phyloP scores from a whole-genome alignment of 768 basidiomycete genomes.

The Lactifluus subvellereus region DNA sequence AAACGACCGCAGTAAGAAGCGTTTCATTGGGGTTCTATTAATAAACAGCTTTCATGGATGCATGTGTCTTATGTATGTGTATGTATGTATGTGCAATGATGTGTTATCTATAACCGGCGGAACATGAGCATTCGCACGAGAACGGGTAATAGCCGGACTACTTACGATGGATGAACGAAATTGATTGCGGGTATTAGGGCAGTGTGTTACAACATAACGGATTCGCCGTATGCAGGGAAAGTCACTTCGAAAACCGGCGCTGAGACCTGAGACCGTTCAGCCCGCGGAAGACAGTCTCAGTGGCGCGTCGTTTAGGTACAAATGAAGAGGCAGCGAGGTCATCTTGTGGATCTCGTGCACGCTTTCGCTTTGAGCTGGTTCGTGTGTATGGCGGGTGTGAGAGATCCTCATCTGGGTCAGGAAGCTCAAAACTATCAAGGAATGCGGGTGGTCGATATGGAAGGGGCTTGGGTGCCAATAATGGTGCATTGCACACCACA shows the following conservation, averaged over 20 bases:
- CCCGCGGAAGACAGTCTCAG: constrained; percentile 14
- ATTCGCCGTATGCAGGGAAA: not conserved
- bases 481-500: constrained; percentile 61
- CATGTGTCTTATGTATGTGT: constrained; percentile 20
- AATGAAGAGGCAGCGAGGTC: not conserved
- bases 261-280: constrained; percentile 14
- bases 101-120: constrained; percentile 9
- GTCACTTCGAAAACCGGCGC: constrained; percentile 15
- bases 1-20: constrained; percentile 8
- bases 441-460: constrained; percentile 67
- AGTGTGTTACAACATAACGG: constrained; percentile 5
- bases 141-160: not conserved
- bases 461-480: constrained; percentile 61
- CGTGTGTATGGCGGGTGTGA: constrained; percentile 64
- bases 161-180: constrained; percentile 17
- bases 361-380: constrained; percentile 49
- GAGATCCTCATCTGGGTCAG: constrained; percentile 63
- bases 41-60: constrained; percentile 22
- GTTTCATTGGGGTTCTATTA: constrained; percentile 20
- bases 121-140: not conserved
- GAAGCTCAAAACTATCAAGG: constrained; percentile 58
- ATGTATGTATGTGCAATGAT: constrained; percentile 13
- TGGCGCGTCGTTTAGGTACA: constrained; percentile 15
- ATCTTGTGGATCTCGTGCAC: constrained; percentile 24
- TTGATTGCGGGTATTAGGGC: constrained; percentile 3